These are phyloP conservation scores for Cardamine chenopodiifolia DNA, from an alignment of 345 rosid genomes.

Conservation along the genomic window DNA sequence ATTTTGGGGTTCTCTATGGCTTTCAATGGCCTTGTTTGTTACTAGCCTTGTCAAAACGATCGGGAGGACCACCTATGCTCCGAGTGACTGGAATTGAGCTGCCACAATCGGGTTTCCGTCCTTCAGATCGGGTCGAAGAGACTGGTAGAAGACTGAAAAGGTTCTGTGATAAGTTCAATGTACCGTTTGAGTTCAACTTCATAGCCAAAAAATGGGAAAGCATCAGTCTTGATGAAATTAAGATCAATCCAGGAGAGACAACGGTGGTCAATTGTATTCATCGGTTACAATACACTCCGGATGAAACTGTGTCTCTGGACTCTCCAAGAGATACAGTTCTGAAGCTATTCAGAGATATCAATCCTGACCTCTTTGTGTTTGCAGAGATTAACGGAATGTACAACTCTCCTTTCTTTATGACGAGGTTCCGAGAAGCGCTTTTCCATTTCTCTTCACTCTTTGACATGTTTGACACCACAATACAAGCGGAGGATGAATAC, in stretches of 20 bases:
- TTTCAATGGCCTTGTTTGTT: slow-evolving; percentile 89
- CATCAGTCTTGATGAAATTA: slow-evolving; percentile 63
- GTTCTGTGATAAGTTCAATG: slow-evolving; percentile 60
- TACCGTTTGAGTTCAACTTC: slow-evolving; percentile 61
- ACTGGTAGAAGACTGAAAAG: slow-evolving; percentile 63
- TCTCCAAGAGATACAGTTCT: slow-evolving; percentile 74
- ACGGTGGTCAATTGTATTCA: slow-evolving; percentile 60
- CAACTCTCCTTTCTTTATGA: slow-evolving; percentile 73
- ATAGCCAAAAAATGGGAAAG: slow-evolving; percentile 85
- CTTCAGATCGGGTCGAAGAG: slow-evolving; percentile 71
- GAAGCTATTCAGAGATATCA: slow-evolving; percentile 58
- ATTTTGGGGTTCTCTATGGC: slow-evolving; percentile 77
- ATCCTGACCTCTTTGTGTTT: slow-evolving; percentile 66
- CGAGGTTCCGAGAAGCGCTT: slow-evolving; percentile 71
- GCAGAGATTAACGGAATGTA: slow-evolving; percentile 65
- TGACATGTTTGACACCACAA: slow-evolving; percentile 67
- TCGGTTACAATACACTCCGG: slow-evolving; percentile 65
- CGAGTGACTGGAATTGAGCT: slow-evolving; percentile 77
- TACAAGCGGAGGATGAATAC: slow-evolving; percentile 52
- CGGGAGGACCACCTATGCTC: slow-evolving; percentile 63
- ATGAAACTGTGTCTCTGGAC: slow-evolving; percentile 56
- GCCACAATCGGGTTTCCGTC: slow-evolving; percentile 80
- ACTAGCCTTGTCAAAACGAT: slow-evolving; percentile 50
- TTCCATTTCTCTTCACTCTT: slow-evolving; percentile 70
- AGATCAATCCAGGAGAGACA: slow-evolving; percentile 56